A percentile compares a stretch with the other conserved stretches of the same genome.
Conservation (phyloP, 2,329 filamentous ascomycete genomes). For the Tolypocladium inflatum region DNA sequence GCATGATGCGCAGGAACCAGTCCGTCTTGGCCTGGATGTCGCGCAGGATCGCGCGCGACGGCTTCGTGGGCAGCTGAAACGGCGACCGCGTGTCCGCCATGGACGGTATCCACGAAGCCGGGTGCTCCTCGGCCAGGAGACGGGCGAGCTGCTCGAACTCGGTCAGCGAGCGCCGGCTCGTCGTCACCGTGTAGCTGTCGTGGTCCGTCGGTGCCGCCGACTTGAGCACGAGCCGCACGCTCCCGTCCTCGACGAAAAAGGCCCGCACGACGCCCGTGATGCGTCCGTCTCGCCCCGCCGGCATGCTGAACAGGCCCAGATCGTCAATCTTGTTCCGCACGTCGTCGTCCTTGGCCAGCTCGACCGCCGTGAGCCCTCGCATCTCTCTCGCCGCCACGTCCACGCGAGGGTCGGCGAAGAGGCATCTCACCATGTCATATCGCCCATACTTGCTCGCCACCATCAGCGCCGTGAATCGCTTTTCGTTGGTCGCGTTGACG, state of each 20-base stretch:
- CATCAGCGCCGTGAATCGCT: constrained; percentile 92
- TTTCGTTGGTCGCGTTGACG: constrained; percentile 91
- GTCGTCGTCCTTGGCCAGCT: constrained; percentile 95
- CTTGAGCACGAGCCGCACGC: constrained; percentile 85
- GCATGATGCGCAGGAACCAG: constrained; percentile 76
- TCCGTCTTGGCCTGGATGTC: constrained; percentile 83
- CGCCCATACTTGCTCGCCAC: constrained; percentile 96
- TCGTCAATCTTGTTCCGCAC: constrained; percentile 95
- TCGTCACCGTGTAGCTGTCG: constrained; percentile 86
- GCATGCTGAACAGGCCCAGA: constrained; percentile 70
- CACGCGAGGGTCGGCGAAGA: constrained; percentile 82
- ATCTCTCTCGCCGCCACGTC: constrained; percentile 77
- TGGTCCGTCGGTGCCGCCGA: constrained; percentile 78
- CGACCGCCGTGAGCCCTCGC: constrained; percentile 84
- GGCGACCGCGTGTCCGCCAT: constrained; percentile 72
- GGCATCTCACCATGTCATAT: constrained; percentile 79
- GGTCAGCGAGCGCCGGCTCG: constrained; percentile 73
- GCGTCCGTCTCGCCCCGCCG: constrained; percentile 62
- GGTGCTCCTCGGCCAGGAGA: constrained; percentile 79
- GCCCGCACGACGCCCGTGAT: constrained; percentile 90
- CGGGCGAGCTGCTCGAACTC: constrained; percentile 89
- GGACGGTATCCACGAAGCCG: constrained; percentile 86
- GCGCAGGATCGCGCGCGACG: constrained; percentile 75
- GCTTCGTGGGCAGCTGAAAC: constrained; percentile 87
- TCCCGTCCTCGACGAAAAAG: constrained; percentile 95